Conservation (phyloP, 2,329 filamentous ascomycete species). For the Dactylellina sp. region DNA sequence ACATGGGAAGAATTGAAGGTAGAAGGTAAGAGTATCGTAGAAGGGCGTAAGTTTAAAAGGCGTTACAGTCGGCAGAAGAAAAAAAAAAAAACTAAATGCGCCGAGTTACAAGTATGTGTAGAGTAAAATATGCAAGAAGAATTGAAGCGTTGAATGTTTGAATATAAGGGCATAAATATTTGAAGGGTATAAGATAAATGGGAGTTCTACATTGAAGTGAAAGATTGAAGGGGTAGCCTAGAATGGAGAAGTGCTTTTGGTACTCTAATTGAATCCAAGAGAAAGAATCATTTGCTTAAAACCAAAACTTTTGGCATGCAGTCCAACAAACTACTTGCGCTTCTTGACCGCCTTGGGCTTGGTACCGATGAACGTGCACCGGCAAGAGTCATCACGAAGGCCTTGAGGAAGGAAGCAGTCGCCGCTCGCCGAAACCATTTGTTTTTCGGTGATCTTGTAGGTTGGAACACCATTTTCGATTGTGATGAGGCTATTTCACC, state of each 20-base stretch:
- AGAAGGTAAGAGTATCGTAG: slow-evolving; percentile 29
- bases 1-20: slow-evolving; percentile 27
- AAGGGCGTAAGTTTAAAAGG: slow-evolving; percentile 25
- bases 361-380: slow-evolving; percentile 47
- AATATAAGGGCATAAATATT: slow-evolving; percentile 17
- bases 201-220: slow-evolving; percentile 36
- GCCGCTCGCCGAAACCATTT: slow-evolving; percentile 36
- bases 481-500: slow-evolving; percentile 25
- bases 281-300: slow-evolving; percentile 1
- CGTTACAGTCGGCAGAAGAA: slow-evolving; percentile 25
- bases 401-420: slow-evolving; percentile 49
- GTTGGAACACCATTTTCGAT: slow-evolving; percentile 30
- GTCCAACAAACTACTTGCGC: slow-evolving; percentile 15
- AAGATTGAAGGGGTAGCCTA: neutral
- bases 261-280: slow-evolving; percentile 5
- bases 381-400: slow-evolving; percentile 28
- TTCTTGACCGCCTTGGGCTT: slow-evolving; percentile 15
- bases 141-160: slow-evolving; percentile 20
- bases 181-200: slow-evolving; percentile 50
- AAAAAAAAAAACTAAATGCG: slow-evolving; percentile 18
- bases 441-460: slow-evolving; percentile 48
- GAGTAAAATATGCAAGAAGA: slow-evolving; percentile 21
- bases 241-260: slow-evolving; percentile 32
- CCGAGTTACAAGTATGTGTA: slow-evolving; percentile 33
- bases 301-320: neutral